Base-by-base conservation (phyloP, 108 stramenopile species). In the Pseudonitzschia delicatissima region DNA sequence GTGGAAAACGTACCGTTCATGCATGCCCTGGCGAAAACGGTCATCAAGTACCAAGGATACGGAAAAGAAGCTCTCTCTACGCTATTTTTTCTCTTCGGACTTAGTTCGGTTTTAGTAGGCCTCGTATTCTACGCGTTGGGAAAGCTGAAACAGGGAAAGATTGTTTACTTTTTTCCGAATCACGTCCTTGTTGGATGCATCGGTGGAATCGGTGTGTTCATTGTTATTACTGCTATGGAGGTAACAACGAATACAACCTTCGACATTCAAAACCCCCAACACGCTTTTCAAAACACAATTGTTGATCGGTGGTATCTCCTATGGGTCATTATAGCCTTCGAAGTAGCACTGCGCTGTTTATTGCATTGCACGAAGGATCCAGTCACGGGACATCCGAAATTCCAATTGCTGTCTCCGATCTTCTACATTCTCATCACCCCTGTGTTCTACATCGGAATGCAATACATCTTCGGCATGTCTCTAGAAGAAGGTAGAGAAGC, bases 161-260 rank as follows among this genome's bases (percentile, higher is more conserved):
- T 91, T 4, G 77, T 91, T 3, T 87, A 92, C 62, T 92, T 77
- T 66, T 89, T 95, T 63, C 94, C 94, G 2, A 77, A 62, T 11
- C 94, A 92, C 47, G 90, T 92, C 17, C 51, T 92, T 13, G 77
- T 89, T 28, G 94, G 91, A 7, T 92, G 86, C 59, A 92, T 95
- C 58, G 85, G 87, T 35, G 93, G 93, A 5, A 89, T 94, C 61
- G 93, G 93, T 4, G 64, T 84, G 12, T 86, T 81, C 64, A 77
- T 95, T 23, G 77, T 77, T 33, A 73, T 63, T 8, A 92, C 91
- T 2, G 82, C 71, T 6, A 71, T 95, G 7, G 89, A 92, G 70
- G 87, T 95, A 0, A 82, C 91, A 2, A 66, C 72, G 31, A 71
- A 90, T 62, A 45, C 65, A 23, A 48, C 49, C 39, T 84, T 87